phyloP scores from a whole-genome alignment of 306 rosid species.

The Dalbergia oliveri region DNA sequence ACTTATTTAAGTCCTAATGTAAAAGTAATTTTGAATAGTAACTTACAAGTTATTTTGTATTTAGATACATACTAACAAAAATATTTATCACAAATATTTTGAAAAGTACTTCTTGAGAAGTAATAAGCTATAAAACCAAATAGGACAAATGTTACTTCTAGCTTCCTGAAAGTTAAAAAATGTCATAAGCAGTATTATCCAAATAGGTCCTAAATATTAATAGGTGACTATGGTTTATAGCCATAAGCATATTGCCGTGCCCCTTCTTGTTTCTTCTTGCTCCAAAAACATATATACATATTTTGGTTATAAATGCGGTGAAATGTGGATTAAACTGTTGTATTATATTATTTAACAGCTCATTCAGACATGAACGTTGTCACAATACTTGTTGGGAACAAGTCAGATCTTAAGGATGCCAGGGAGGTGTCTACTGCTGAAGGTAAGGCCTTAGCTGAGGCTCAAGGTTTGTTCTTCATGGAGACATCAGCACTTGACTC shows the following conservation, averaged over 20 bases:
- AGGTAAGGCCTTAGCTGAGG: slow-evolving; percentile 93
- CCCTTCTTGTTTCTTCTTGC: slow-evolving; percentile 25
- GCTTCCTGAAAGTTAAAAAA: too few species aligned
- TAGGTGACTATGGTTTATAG: slow-evolving; percentile 1
- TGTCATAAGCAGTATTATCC: too few species aligned
- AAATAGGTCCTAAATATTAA: not conserved
- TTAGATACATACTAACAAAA: too few species aligned
- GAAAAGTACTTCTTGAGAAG: too few species aligned
- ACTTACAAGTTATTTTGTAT: too few species aligned
- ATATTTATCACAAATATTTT: too few species aligned
- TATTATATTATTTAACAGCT: slow-evolving; percentile 72
- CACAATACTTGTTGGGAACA: slow-evolving; percentile 94
- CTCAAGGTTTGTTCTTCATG: slow-evolving; percentile 94
- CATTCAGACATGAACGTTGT: slow-evolving; percentile 99
- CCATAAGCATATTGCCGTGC: not conserved
- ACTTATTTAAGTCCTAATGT: too few species aligned
- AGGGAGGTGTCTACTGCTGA: slow-evolving; percentile 92
- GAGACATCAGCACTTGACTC: slow-evolving; percentile 99
- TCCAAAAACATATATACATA: slow-evolving; percentile 29
- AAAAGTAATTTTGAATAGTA: too few species aligned
- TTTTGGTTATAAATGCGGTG: slow-evolving; percentile 46
- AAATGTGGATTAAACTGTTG: slow-evolving; percentile 59
- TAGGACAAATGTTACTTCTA: too few species aligned
- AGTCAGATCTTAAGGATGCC: slow-evolving; percentile 92
- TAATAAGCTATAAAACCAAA: too few species aligned